These are phyloP conservation scores for Neotropicomus parvogracilis DNA, from an alignment of 1,284 basidiomycete genomes.

Conservation along the genomic window DNA sequence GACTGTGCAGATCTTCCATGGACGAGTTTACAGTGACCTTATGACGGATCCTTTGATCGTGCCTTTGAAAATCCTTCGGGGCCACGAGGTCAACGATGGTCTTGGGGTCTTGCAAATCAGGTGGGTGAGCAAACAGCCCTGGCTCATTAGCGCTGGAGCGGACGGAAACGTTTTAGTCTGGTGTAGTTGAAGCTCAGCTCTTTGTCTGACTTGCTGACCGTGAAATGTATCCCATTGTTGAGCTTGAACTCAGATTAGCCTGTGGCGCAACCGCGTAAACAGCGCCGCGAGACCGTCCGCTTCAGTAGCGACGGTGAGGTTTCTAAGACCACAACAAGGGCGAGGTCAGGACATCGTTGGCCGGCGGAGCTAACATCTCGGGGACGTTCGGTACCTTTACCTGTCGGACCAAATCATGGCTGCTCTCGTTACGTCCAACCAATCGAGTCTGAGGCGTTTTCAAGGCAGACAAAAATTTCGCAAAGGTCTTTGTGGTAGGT, in stretches of 20 bases:
- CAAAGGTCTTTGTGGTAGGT: neutral
- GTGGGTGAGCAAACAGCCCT: conserved; percentile 90
- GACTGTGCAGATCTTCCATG: conserved; percentile 95
- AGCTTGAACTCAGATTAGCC: conserved; percentile 20
- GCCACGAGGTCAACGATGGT: conserved; percentile 80
- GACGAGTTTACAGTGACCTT: conserved; percentile 89
- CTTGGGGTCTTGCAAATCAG: conserved; percentile 88
- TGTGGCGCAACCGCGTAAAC: conserved; percentile 18
- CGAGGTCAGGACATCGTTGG: neutral
- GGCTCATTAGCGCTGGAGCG: conserved; percentile 91
- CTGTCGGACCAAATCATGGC: conserved; percentile 1
- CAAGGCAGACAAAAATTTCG: neutral
- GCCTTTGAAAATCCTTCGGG: conserved; percentile 92
- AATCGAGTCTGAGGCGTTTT: neutral
- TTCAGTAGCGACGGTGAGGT: conserved; percentile 7
- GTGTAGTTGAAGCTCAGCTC: conserved; percentile 56
- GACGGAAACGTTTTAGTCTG: conserved; percentile 89
- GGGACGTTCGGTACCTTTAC: conserved; percentile 5
- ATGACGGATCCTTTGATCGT: conserved; percentile 97
- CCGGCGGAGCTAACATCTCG: conserved; percentile 1
- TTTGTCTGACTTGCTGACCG: conserved; percentile 30
- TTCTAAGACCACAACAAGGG: conserved; percentile 8
- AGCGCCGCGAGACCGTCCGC: conserved; percentile 1
- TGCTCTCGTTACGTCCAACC: conserved; percentile 10
- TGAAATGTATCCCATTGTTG: conserved; percentile 29